Base-by-base conservation (phyloP, 1,284 basidiomycete genomes). In the Boletellus dicymbophilus region DNA sequence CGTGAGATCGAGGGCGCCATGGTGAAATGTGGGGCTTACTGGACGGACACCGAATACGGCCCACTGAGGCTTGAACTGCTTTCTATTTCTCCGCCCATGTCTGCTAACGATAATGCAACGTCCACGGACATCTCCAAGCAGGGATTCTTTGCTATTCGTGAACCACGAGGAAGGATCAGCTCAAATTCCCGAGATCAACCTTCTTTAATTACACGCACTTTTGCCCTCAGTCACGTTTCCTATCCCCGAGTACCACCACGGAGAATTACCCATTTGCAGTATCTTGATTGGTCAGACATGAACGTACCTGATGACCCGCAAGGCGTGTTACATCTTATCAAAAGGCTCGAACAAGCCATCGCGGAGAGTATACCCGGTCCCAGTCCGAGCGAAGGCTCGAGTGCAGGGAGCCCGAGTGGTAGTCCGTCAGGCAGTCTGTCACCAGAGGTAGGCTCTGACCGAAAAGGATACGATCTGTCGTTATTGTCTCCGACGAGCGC, bases 21-120 rank as follows among this genome's bases (percentile, higher is more conserved):
- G 58, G 76, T 93, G 57, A 98, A 99, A 69, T 97, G 95, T 65
- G 93, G 93, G 36, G 78, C 86, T 27, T 99, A 99, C 69, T 98
- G 95, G 95, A 76, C 79, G 22, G 81, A 86, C 25, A 75, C 77
- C 13, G 66, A 72, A 22, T 95, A 88, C 63, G 94, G 93, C 2
- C 78, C 85, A 2, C 67, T 95, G 43, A 78, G 73, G 7, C 74
- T 93, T 16, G 74, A 79, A 52, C 71, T 87, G 8, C 62, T 91
- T n/a, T 78, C 79, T n/a, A 82, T 80, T 25, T 78, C 77, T 7
- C 84, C 84, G 8, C 70, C 65, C 11, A 25, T 54, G 16, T 57
- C 66, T 6, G 54, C 68, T 4, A 46, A 46, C 3, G 10, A 28
- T n/a, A 42, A 44, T 8, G 9, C 33, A 6, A 37, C 45, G 7